Evolutionary conservation across 345 rosid genomes (phyloP).

Genomic region (Populus deltoides): DNA sequence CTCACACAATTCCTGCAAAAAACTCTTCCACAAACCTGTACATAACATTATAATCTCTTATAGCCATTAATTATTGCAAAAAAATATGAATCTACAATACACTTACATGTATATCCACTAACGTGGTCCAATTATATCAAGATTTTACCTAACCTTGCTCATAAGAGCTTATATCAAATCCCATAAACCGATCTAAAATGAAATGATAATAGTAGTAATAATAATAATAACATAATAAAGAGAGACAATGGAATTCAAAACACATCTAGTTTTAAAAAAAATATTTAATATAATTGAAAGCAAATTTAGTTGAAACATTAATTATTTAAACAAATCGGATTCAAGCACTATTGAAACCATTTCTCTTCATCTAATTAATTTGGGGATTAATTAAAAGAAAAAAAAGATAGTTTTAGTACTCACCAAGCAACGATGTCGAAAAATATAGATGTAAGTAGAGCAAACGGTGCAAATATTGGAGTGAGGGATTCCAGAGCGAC

Average conservation of each 20-base stretch:
- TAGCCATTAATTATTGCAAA: neutral
- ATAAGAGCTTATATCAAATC: too few relatives aligned
- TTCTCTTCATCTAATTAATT: neutral
- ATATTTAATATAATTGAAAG: too few relatives aligned
- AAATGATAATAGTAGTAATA: too few relatives aligned
- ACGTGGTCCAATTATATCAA: too few relatives aligned
- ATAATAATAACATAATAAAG: too few relatives aligned
- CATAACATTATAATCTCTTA: neutral
- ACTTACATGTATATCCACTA: too few relatives aligned
- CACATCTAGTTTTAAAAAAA: too few relatives aligned
- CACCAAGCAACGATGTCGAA: slow-evolving; percentile 62
- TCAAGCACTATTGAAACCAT: neutral
- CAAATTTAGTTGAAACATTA: too few relatives aligned
- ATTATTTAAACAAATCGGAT: too few relatives aligned
- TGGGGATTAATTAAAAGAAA: neutral
- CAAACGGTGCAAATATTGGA: slow-evolving; percentile 65
- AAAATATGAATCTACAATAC: neutral
- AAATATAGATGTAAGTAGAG: slow-evolving; percentile 48
- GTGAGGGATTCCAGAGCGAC: slow-evolving; percentile 66
- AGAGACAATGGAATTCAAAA: too few relatives aligned
- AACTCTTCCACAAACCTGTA: slow-evolving; percentile 68
- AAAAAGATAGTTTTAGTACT: neutral
- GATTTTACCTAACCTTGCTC: too few relatives aligned
- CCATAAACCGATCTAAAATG: too few relatives aligned
- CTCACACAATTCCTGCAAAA: slow-evolving; percentile 50